These are phyloP conservation scores for Beauveria varroae DNA, from an alignment of 2,329 filamentous ascomycete species.

Conservation along the genomic window DNA sequence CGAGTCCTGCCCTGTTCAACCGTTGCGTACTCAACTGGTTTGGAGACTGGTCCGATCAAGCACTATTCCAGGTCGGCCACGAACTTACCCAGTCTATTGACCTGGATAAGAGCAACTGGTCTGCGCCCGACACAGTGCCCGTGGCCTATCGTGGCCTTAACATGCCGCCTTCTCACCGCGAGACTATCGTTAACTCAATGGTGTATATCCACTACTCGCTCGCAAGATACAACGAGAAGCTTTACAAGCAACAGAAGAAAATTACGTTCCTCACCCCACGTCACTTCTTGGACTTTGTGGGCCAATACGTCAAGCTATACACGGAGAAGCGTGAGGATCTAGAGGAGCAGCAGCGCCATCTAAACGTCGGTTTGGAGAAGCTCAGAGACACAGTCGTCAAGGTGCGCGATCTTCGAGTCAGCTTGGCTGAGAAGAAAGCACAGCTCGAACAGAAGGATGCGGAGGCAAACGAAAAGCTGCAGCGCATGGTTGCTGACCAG, in stretches of 20 bases:
- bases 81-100: conserved; percentile 96
- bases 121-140: conserved; percentile 82
- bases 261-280: conserved; percentile 90
- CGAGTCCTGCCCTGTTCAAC: conserved; percentile 97
- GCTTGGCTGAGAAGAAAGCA: conserved; percentile 87
- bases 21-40: conserved; percentile 99
- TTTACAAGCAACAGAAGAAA: conserved; percentile 87
- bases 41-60: conserved; percentile 98
- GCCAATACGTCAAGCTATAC: conserved; percentile 94
- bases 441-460: conserved; percentile 90
- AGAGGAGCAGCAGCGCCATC: conserved; percentile 95
- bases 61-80: conserved; percentile 92
- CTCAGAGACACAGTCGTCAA: conserved; percentile 95
- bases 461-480: conserved; percentile 94
- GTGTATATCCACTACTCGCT: conserved; percentile 97
- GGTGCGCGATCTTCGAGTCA: conserved; percentile 83
- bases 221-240: conserved; percentile 77
- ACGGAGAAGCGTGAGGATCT: conserved; percentile 97
- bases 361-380: conserved; percentile 97
- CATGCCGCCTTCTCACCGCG: conserved; percentile 81
- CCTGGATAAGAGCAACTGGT: conserved; percentile 79
- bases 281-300: conserved; percentile 96
- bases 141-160: conserved; percentile 82
- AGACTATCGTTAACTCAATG: conserved; percentile 95
- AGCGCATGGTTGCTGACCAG: conserved; percentile 95